Base-by-base conservation (phyloP, 495 filamentous ascomycete species). In the Penicillium lividum region DNA sequence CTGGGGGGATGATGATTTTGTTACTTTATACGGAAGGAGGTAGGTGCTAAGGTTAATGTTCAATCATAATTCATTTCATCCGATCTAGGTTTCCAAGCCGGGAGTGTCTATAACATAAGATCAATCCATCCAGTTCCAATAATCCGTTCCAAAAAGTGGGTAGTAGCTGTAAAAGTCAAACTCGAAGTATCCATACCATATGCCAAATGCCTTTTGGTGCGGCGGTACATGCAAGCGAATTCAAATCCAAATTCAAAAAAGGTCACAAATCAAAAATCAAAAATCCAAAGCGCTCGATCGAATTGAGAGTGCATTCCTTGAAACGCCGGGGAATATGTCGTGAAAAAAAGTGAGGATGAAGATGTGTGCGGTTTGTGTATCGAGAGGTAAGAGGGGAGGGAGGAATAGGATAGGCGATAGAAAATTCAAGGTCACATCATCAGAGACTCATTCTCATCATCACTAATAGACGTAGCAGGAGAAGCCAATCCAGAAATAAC, bases 401-500 rank as follows among this genome's bases (percentile, higher is more conserved):
- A 38, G 38, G 43, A 27, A 30, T 31, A 13, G 18, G 16, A 42
- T 22, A 44, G n/a, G 51, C 5, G 34, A 28, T 36, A 40, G 30
- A 18, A 30, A 18, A 47, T 45, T 44, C 56, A 58, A 56, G 52
- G 57, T 61, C 58, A 29, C 15, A 29, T 27, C 46, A 49, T 49
- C 16, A 58, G 38, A 1, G 30, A 50, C 16, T 68, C 67, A 10
- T 57, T 51, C 7, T 65, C 67, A 9, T 69, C 67, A n/a, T 69
- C 67, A 62, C 67, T 69, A 22, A 69, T 57, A 44, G 66, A 69
- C 1, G 70, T 71, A 22, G 70, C 70, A 3, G 70, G 70, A 9
- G 70, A 73, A 3, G 68, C 70, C 10, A 73, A 54, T 0, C 70
- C 68, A n/a, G 68, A 71, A 5, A 73, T 68, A 0, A 73, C 67